Percentiles rank a stretch among this genome's conserved stretches.
phyloP scores from a whole-genome alignment of 192 early-diverging fungal species.

The Linderina pennispora region DNA sequence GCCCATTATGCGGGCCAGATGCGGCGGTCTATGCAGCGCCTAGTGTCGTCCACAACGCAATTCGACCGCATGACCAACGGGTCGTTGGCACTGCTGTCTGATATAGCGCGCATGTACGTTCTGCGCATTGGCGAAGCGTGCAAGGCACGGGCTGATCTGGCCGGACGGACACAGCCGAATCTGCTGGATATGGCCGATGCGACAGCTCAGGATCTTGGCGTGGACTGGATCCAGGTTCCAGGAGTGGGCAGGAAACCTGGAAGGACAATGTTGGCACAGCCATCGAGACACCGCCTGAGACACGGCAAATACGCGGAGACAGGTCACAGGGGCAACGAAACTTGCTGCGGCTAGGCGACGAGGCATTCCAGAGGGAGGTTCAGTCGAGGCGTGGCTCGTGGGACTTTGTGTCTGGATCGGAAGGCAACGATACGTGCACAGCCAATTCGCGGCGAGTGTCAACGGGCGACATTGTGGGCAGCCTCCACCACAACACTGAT shows the following conservation, averaged over 20 bases:
- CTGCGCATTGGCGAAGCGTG: slow-evolving; percentile 39
- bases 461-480: background rate
- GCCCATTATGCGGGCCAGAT: slow-evolving; percentile 31
- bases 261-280: slow-evolving; percentile 15
- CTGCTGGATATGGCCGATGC: slow-evolving; percentile 20
- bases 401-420: background rate
- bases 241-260: slow-evolving; percentile 31
- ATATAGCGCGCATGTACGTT: slow-evolving; percentile 35
- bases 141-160: slow-evolving; percentile 33
- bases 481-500: background rate
- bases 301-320: no score
- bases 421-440: background rate
- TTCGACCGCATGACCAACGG: slow-evolving; percentile 31
- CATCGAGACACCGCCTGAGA: background rate
- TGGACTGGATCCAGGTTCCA: slow-evolving; percentile 18
- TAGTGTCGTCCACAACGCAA: slow-evolving; percentile 35
- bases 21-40: slow-evolving; percentile 34
- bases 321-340: no score
- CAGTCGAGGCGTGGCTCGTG: background rate
- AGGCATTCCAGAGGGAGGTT: background rate
- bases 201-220: slow-evolving; percentile 15
- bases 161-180: slow-evolving; percentile 31
- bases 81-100: slow-evolving; percentile 26
- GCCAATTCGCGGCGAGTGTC: background rate
- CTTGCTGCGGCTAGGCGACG: no score